Evolutionary conservation across 176 grass and related monocot genomes (phyloP), one percentile per base, ranked within the genome.

Genomic region (Zea luxurians): DNA sequence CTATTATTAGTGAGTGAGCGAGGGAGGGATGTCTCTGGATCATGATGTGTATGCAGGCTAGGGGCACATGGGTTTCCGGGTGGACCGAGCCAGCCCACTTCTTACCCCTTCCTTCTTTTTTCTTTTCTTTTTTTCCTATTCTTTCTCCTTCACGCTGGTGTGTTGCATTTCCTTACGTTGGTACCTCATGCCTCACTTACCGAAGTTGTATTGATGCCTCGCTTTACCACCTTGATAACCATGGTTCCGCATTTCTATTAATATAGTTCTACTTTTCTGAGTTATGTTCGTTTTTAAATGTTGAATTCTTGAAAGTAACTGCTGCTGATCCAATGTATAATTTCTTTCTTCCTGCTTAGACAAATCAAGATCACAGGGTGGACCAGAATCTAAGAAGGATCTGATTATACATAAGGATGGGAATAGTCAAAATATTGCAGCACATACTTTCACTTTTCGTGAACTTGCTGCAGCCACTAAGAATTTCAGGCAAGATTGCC

Each of bases 371-470:
- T 70, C 78, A 75, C 87, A 81, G 16, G 70, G 50, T 20, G 83
- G 71, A 66, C 70, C 73, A 42, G 90, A 96, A 58, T 84, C 72
- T 17, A 96, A 70, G 83, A 96, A 90, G 85, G 90, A 90, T 11
- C 37, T 78, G 47, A 38, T 80, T 18, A 79, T 97, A 58, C 87
- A 75, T 55, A 86, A 89, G 70, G 93, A 97, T 35, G 93, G 88
- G 50, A 97, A 63, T 63, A 88, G 53, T 44, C 84, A 89, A 78
- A 89, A 97, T 81, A 97, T 97, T 66, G 93, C 93, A 20, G 93
- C 93, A 37, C 93, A 97, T 34, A 97, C 88, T 49, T 97, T 97
- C 72, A 97, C 93, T 79, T 97, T 97, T 53, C 85, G 90, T 75
- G 93, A 97, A 70, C 90, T 97, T 78, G 93, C 93, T 53, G 83